Evolutionary conservation across 225 moss, liverwort and hornwort genomes (phyloP).

Genomic region (Lunularia cruciata): DNA sequence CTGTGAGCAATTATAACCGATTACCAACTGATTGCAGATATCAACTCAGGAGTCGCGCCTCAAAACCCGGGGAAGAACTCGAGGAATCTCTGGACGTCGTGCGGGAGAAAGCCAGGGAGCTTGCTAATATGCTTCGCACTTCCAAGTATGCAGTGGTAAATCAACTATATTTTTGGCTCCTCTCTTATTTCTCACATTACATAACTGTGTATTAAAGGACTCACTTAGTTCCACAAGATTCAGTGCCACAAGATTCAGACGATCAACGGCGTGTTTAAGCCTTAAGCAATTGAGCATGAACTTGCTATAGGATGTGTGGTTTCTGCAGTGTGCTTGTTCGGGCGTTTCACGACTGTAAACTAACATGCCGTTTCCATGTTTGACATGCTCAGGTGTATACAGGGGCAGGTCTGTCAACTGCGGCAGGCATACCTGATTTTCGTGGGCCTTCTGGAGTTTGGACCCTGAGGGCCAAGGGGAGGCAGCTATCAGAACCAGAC

Average conservation of each 20-base stretch:
- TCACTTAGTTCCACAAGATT: too few relatives aligned
- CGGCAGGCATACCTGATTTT: constrained; percentile 95
- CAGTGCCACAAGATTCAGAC: too few relatives aligned
- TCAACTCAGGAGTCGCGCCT: constrained; percentile 31
- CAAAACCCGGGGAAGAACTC: constrained; percentile 40
- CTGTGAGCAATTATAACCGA: not conserved
- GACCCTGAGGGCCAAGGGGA: constrained; percentile 86
- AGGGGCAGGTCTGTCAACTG: constrained; percentile 92
- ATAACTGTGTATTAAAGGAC: too few relatives aligned
- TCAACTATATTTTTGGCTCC: not conserved
- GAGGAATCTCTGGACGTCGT: constrained; percentile 34
- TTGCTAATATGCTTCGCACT: constrained; percentile 41
- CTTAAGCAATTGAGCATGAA: too few relatives aligned
- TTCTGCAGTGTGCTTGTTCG: too few relatives aligned
- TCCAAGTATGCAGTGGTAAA: constrained; percentile 48
- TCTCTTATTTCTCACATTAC: not conserved
- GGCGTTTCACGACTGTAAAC: not conserved
- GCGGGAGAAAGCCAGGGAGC: constrained; percentile 32
- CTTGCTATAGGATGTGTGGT: too few relatives aligned
- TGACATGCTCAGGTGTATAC: constrained; percentile 53
- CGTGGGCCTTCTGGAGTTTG: constrained; percentile 91
- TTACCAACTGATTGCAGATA: constrained; percentile 19
- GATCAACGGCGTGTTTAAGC: too few relatives aligned
- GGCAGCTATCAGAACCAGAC: constrained; percentile 69
- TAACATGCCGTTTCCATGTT: not conserved